Percentiles rank a stretch among this genome's conserved stretches.
These are phyloP conservation scores for Kwoniella europaea DNA, from an alignment of 768 basidiomycete genomes.

Conservation along the genomic window DNA sequence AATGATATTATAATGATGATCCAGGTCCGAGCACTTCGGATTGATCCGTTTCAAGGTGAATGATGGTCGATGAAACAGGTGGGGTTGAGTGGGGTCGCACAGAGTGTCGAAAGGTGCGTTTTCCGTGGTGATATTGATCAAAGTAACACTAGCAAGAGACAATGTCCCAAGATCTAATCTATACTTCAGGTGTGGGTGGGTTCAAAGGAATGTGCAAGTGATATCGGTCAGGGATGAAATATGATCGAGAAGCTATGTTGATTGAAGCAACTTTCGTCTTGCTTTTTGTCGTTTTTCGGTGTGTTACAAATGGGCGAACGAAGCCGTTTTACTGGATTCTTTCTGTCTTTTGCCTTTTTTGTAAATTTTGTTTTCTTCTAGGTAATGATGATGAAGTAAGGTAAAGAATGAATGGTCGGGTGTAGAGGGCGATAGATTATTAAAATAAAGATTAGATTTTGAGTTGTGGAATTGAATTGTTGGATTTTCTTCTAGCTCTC, in stretches of 20 bases:
- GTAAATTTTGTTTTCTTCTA: neutral
- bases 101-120: neutral
- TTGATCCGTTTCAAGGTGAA: neutral
- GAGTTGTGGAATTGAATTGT: neutral
- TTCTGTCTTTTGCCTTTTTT: neutral
- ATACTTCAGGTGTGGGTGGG: neutral
- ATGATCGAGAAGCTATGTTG: neutral
- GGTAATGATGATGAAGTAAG: neutral
- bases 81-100: neutral
- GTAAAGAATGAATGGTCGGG: neutral
- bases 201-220: neutral
- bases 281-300: neutral
- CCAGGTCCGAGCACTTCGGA: constrained; percentile 1
- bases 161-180: neutral
- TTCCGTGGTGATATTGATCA: neutral
- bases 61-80: neutral
- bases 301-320: neutral
- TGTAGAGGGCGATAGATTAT: neutral
- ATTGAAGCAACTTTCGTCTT: neutral
- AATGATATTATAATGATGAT: neutral
- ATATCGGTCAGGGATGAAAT: neutral
- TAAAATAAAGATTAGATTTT: neutral
- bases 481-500: neutral
- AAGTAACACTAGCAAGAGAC: neutral
- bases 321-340: neutral